Base-by-base conservation (phyloP, 495 filamentous ascomycete genomes). In the Aspergillus bridgeri region DNA sequence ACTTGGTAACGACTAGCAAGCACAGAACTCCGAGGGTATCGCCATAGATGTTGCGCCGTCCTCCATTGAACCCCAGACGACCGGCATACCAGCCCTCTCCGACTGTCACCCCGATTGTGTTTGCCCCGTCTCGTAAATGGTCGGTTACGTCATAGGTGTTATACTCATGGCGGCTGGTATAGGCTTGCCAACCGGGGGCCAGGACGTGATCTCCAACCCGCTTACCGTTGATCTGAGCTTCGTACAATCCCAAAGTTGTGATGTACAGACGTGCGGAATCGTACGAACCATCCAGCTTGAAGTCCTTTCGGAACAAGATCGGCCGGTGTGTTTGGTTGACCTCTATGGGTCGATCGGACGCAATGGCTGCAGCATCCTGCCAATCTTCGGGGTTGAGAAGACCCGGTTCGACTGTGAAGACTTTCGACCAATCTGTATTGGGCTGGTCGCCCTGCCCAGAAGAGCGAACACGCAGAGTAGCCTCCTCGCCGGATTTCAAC, bases 31-130 rank as follows among this genome's bases (percentile, higher is more conserved):
- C 80, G 6, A 81, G 47, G 0, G 66, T 65, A 42, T 80, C 72
- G 6, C 79, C 80, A 55, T 74, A 81, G 19, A 78, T 48, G 22
- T 61, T 61, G 0, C 59, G 13, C 51, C 55, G 9, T 57, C 64
- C 42, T 53, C 61, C 8, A 59, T 70, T 17, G 75, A 76, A 43
- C n/a, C 54, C 43, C n/a, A 82, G 62, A 23, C 75, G 63, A 15
- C 79, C 79, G 6, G 73, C 53, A 62, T 68, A 82, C 81, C 81
- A 84, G 0, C 80, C 81, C 29, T 82, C 80, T 4, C 72, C 79
- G 17, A 82, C 73, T 15, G 73, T 69, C 6, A 75, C 73, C 0
- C 71, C 77, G 48, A 84, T 64, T 0, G 62, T 71, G 58, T 81
- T 81, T 2, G 60, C 54, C 3, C 75, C 73, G 4, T 59, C 11